These are phyloP conservation scores for Bassia scoparia DNA, from an alignment of 148 eudicot genomes.

Conservation along the genomic window DNA sequence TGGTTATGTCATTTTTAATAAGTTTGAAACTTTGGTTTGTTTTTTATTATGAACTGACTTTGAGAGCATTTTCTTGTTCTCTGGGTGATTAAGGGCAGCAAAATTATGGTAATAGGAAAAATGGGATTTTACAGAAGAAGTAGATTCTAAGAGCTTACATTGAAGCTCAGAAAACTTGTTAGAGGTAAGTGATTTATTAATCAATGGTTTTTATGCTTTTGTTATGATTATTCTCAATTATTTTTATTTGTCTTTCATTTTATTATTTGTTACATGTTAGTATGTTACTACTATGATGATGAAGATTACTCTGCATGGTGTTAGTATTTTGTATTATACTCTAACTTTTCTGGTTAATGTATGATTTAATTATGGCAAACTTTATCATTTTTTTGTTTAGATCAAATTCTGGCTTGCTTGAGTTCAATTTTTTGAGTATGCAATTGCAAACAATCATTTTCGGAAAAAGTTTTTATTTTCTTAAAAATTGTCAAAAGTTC, in stretches of 20 bases:
- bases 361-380: neutral
- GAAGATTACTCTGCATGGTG: neutral
- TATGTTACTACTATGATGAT: neutral
- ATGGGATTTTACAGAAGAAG: neutral
- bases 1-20: neutral
- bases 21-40: neutral
- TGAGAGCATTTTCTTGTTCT: neutral
- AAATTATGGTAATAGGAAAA: constrained; percentile 8
- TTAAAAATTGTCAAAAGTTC: constrained; percentile 6
- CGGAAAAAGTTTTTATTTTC: neutral
- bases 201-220: neutral
- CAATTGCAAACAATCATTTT: neutral
- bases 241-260: neutral
- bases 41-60: neutral
- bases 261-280: too few relatives aligned
- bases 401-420: neutral
- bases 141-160: constrained; percentile 18
- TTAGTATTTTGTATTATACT: neutral
- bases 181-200: constrained; percentile 14
- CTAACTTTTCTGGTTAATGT: neutral
- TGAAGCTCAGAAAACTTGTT: constrained; percentile 30
- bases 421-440: neutral
- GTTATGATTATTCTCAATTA: neutral
- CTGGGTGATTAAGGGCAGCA: constrained; percentile 23
- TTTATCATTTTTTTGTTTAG: neutral